Evolutionary conservation across 352 stramenopile genomes (phyloP).

Genomic region (Globisporangium echinulatum): DNA sequence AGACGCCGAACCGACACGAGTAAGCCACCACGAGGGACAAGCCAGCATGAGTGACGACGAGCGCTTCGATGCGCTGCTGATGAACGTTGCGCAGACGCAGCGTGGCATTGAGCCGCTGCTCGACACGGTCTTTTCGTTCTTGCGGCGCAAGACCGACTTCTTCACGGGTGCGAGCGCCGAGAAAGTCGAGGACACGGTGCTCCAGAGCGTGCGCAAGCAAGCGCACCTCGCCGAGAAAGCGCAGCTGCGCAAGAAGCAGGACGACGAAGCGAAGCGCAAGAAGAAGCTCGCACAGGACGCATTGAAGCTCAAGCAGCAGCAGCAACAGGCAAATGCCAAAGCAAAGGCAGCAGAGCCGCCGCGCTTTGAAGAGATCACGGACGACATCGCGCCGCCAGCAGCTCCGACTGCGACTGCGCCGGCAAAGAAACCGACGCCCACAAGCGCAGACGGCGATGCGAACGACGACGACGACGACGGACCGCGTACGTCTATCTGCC

Average conservation of each 20-base stretch:
- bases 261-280: slow-evolving; percentile 73
- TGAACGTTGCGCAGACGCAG: slow-evolving; percentile 96
- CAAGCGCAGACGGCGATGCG: slow-evolving; percentile 16
- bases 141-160: slow-evolving; percentile 99
- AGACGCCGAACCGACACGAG: slow-evolving; percentile 3
- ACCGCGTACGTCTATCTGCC: slow-evolving; percentile 32
- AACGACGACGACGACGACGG: slow-evolving; percentile 57
- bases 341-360: slow-evolving; percentile 28
- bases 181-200: slow-evolving; percentile 77
- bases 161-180: slow-evolving; percentile 88
- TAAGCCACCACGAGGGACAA: neutral
- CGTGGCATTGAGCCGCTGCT: slow-evolving; percentile 97
- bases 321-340: neutral
- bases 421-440: slow-evolving; percentile 6
- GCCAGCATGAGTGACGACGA: slow-evolving; percentile 57
- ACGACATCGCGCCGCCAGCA: neutral
- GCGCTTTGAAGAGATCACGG: slow-evolving; percentile 79
- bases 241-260: slow-evolving; percentile 62
- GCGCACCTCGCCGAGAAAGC: slow-evolving; percentile 79
- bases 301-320: slow-evolving; percentile 36
- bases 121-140: slow-evolving; percentile 97
- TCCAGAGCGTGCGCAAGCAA: slow-evolving; percentile 91
- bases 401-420: neutral
- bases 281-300: slow-evolving; percentile 54
- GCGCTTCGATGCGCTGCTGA: slow-evolving; percentile 93